Evolutionary conservation across 148 eudicot genomes (phyloP), one percentile per base, ranked within the genome.

Genomic region (Euryodendron excelsum): DNA sequence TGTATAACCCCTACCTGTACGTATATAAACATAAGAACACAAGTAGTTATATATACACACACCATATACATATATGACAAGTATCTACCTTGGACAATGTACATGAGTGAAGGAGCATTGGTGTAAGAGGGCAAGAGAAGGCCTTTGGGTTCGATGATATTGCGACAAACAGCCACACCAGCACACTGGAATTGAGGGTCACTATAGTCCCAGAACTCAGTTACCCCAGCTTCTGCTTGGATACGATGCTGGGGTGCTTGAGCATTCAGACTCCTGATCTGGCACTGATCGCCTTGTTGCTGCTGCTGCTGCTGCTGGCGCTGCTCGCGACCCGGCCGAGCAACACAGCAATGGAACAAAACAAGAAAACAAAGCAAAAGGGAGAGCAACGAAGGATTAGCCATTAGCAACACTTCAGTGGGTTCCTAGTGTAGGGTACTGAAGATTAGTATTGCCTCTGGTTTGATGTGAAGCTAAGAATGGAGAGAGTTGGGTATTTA

Each of bases 151-250:
- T 88, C 82, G 76, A 95, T 85, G 28, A 63, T 72, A 30, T 84
- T 85, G 55, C 93, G 89, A 65, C 76, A 44, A 25, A 87, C 74
- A 7, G 91, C 80, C 0, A 86, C 98, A 7, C 96, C 96, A 5
- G 97, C 87, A 44, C 98, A 95, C 64, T 66, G 85, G 80, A 95
- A 88, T 79, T 91, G 88, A n/a, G n/a, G n/a, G 50, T 90, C 78
- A 31, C 82, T 71, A 27, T 82, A 28, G 75, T 93, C 91, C 91
- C 91, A 95, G 48, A 82, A 77, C 84, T 95, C 98, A 15, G 90
- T 86, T 3, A 77, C 39, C 47, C 98, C 98, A 41, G 72, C 72
- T 67, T 67, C 72, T 11, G 72, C 72, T n/a, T 67, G 20, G 30
- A 67, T 4, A 2, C 79, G 77, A 58, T 72, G 70, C 1, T 84